Conservation (phyloP, 352 stramenopile genomes). For the Peronospora belbahrii region DNA sequence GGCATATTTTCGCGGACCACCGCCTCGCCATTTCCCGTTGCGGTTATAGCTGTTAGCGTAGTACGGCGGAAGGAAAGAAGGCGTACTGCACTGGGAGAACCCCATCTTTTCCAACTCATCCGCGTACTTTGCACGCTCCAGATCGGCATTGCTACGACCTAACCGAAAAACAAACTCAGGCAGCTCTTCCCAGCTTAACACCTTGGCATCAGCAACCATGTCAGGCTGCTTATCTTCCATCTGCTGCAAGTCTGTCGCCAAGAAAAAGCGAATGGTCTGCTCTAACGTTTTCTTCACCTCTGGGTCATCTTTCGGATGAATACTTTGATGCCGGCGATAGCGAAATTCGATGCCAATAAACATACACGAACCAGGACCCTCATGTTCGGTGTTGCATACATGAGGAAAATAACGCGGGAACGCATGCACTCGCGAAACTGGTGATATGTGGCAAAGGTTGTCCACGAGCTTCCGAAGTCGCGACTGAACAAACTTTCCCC, state of each 20-base stretch:
- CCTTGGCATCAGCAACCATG: slow-evolving; percentile 45
- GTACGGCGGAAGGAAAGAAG: slow-evolving; percentile 38
- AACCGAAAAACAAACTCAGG: slow-evolving; percentile 64
- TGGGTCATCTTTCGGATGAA: slow-evolving; percentile 50
- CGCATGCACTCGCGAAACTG: slow-evolving; percentile 53
- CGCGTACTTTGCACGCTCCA: slow-evolving; percentile 54
- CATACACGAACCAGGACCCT: slow-evolving; percentile 55
- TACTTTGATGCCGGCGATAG: slow-evolving; percentile 24
- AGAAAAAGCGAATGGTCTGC: slow-evolving; percentile 76
- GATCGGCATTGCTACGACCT: slow-evolving; percentile 33
- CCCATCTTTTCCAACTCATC: slow-evolving; percentile 53
- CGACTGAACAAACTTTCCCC: slow-evolving; percentile 80
- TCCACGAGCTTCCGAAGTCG: slow-evolving; percentile 73
- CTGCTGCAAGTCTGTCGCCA: slow-evolving; percentile 77
- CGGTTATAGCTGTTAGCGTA: slow-evolving; percentile 40
- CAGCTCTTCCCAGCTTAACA: slow-evolving; percentile 57
- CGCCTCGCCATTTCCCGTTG: slow-evolving; percentile 42
- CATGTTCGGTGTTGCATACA: slow-evolving; percentile 30
- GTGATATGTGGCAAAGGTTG: slow-evolving; percentile 53
- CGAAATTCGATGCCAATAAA: slow-evolving; percentile 81
- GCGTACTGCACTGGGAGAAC: slow-evolving; percentile 40
- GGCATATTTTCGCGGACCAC: slow-evolving; percentile 39
- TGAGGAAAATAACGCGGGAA: slow-evolving; percentile 62
- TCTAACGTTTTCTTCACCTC: slow-evolving; percentile 65
- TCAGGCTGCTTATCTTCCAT: slow-evolving; percentile 65